phyloP scores from a whole-genome alignment of 768 basidiomycete genomes.

The Tylopilus sp. region DNA sequence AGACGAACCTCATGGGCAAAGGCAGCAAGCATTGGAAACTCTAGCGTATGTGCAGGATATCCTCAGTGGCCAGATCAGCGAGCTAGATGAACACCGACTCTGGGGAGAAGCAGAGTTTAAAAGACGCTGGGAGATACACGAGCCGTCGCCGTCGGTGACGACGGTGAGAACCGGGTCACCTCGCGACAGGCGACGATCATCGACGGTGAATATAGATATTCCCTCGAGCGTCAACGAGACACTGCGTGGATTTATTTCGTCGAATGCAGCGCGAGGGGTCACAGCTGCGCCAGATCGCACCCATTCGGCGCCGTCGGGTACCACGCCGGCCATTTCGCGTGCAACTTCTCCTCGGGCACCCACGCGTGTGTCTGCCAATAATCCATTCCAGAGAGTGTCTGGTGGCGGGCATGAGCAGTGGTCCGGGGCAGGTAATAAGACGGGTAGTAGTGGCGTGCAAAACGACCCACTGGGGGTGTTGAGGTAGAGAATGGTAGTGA shows the following conservation, averaged over 20 bases:
- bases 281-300: conserved; percentile 6
- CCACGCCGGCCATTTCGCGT: conserved; percentile 8
- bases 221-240: conserved; percentile 20
- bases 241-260: conserved; percentile 19
- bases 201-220: conserved; percentile 7
- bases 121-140: conserved; percentile 35
- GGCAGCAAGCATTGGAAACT: conserved; percentile 67
- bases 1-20: conserved; percentile 37
- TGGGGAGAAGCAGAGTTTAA: conserved; percentile 49
- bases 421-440: conserved; percentile 1
- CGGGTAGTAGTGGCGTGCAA: conserved; percentile 8
- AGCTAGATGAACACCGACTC: conserved; percentile 66
- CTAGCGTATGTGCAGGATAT: conserved; percentile 77
- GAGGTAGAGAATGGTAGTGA: conserved; percentile 12
- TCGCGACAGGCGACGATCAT: conserved; percentile 17
- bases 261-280: conserved; percentile 10
- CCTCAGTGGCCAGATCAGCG: conserved; percentile 48
- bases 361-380: conserved; percentile 25
- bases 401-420: conserved; percentile 9
- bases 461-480: conserved; percentile 31
- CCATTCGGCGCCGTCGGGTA: conserved; percentile 18
- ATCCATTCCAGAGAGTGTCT: conserved; percentile 27
- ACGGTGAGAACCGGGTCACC: conserved; percentile 18
- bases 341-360: conserved; percentile 19
- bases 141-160: conserved; percentile 17